These are phyloP conservation scores for Backusella circina DNA, from an alignment of 192 early-diverging fungal species.

Conservation along the genomic window DNA sequence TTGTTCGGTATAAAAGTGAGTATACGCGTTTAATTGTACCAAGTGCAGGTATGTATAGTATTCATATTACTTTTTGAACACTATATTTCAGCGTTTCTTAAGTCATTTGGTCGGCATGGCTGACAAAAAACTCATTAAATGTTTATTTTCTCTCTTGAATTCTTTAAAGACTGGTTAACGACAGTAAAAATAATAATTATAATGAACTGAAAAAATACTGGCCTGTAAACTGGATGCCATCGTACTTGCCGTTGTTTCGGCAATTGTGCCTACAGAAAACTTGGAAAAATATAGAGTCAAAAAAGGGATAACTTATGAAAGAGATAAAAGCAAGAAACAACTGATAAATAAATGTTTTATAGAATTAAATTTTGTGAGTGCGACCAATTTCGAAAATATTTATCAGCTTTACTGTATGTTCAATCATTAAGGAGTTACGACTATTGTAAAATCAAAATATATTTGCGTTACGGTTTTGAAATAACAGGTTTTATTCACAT, in stretches of 20 bases:
- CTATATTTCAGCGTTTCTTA: conserved; percentile 5
- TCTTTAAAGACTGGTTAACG: conserved; percentile 2
- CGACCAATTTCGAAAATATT: too few relatives aligned
- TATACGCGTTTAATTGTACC: conserved; percentile 1
- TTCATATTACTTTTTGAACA: conserved; percentile 15
- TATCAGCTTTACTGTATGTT: too few relatives aligned
- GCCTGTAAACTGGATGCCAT: background rate
- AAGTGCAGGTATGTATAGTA: conserved; percentile 1
- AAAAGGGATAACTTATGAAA: too few relatives aligned
- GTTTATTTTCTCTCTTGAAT: background rate
- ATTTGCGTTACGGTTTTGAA: too few relatives aligned
- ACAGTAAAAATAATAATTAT: conserved; percentile 3
- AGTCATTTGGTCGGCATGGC: conserved; percentile 1
- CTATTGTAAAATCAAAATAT: too few relatives aligned
- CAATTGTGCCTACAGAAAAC: background rate
- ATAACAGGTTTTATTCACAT: too few relatives aligned
- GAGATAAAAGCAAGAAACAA: too few relatives aligned
- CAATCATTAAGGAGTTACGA: too few relatives aligned
- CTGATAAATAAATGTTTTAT: too few relatives aligned
- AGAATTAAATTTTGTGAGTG: too few relatives aligned
- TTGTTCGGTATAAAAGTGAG: conserved; percentile 10
- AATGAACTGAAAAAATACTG: background rate
- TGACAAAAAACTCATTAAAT: background rate
- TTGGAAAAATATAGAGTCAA: too few relatives aligned
- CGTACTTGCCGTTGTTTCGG: background rate